Evolutionary conservation across 768 basidiomycete genomes (phyloP), one percentile per base, ranked within the genome.

Genomic region (Botryobasidium botryosum): DNA sequence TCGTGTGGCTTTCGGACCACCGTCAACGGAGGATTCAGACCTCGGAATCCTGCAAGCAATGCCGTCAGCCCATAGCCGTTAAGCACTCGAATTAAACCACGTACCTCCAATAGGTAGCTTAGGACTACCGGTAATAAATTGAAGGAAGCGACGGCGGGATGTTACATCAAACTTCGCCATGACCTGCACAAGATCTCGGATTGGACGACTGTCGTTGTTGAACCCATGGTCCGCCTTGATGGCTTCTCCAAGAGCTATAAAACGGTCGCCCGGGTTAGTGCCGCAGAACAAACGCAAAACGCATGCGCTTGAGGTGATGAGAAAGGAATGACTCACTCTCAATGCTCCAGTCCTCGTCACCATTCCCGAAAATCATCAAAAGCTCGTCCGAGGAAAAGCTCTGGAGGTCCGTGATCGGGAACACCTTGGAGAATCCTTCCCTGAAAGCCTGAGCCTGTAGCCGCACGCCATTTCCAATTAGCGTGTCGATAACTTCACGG

Each of bases 211-310:
- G 57, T 97, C 92, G 10, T 81, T 77, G 55, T 92, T 90, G 69
- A 91, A 99, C 6, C 94, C 94, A 57, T 99, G 94, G 55, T 99
- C 94, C 8, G 94, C 94, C 61, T 96, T 97, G 59, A 96, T 60
- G 3, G 82, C 77, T 58, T 92, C 90, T 29, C 71, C 74, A 27
- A 97, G 69, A 18, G 88, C 92, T 94, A 51, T 3, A 48, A 18
- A 40, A n/a, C n/a, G n/a, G n/a, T n/a, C n/a, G n/a, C n/a, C n/a
- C n/a, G n/a, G n/a, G n/a, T n/a, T n/a, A n/a, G n/a, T n/a, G n/a
- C n/a, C n/a, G n/a, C n/a, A n/a, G n/a, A 20, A 42, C 6, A 39
- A 35, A 21, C 37, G n/a, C 35, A 33, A 21, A 7, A 2, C 41
- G 48, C 18, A 25, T 20, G 15, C 3, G 37, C 12, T 41, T 5